Conservation (phyloP, 2,329 filamentous ascomycete genomes). For the Sarocladium oryzae region DNA sequence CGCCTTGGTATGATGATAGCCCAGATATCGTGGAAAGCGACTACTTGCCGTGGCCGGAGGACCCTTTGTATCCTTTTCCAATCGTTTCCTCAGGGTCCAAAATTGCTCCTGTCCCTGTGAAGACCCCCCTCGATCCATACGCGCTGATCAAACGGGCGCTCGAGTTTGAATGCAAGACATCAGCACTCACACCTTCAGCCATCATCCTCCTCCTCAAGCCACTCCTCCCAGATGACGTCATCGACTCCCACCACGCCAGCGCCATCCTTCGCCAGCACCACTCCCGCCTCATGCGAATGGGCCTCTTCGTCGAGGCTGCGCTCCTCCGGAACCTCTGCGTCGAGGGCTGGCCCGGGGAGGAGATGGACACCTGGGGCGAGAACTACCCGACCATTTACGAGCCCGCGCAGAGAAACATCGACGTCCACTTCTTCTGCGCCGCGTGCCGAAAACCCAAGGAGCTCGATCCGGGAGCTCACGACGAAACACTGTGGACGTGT, state of each 20-base stretch:
- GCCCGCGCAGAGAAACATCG: conserved; percentile 47
- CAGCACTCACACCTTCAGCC: conserved; percentile 52
- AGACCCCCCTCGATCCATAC: conserved; percentile 46
- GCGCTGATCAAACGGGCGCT: conserved; percentile 47
- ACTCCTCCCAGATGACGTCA: conserved; percentile 46
- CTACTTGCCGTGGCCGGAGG: conserved; percentile 52
- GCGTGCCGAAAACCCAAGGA: conserved; percentile 51
- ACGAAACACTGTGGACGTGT: conserved; percentile 49
- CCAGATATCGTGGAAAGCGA: conserved; percentile 48
- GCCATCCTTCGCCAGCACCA: conserved; percentile 56
- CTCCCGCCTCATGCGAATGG: conserved; percentile 50
- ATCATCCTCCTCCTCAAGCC: conserved; percentile 55
- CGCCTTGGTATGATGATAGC: conserved; percentile 31
- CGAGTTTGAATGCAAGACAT: conserved; percentile 48
- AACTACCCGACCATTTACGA: conserved; percentile 49
- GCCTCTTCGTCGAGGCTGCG: conserved; percentile 53
- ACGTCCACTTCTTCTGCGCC: conserved; percentile 47
- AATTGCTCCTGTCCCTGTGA: conserved; percentile 2
- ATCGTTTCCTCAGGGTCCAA: conserved; percentile 15
- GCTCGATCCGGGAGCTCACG: conserved; percentile 37
- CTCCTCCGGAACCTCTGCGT: conserved; percentile 56
- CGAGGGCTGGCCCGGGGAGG: conserved; percentile 46
- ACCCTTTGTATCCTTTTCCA: conserved; percentile 49
- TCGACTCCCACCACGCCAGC: conserved; percentile 48
- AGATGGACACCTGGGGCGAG: conserved; percentile 45